Evolutionary conservation across 495 filamentous ascomycete species (phyloP), one percentile per base, ranked within the genome.

Genomic region (Xylaria castorea): DNA sequence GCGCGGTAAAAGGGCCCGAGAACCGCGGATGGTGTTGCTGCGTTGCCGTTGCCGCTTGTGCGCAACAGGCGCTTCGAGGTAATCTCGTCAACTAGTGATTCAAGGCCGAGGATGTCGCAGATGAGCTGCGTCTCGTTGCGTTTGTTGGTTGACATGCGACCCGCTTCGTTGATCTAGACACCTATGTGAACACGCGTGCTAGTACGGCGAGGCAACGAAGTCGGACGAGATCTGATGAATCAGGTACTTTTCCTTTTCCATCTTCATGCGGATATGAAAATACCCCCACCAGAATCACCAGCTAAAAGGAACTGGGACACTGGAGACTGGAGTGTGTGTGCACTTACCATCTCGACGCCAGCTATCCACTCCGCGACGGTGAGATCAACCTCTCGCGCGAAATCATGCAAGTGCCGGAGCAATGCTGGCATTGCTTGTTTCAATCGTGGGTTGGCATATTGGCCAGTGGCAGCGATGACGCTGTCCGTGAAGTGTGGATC

Each of bases 1-100:
- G 88, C 83, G 20, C 92, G 89, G 86, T 91, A 95, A 85, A 94
- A 94, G 5, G 92, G 92, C 8, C 92, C 92, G 0, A 94, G 87
- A 68, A 94, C 90, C 53, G 92, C 87, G 5, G 92, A 92, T 22
- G 91, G 87, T 14, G 92, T 95, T 55, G 85, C 87, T 14, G 68
- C 70, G 67, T 83, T 86, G 68, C 86, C 84, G 34, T 81, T 77
- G 55, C 87, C 71, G 22, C 70, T 74, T 8, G 78, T 75, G 58
- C 27, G 16, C 1, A 58, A 42, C 61, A 85, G 74, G 68, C 89
- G 82, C 66, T 87, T 92, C 77, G 90, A 91, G 48, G 91, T 93
- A 75, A 95, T 93, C 77, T 93, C 91, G 79, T 94, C 92, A 55
- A 92, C 90, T 14, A 95, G 77, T 82, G 90, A 88, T 80, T 94